Percentiles rank a stretch among this genome's conserved stretches.
Evolutionary conservation across 176 grass and related monocot species (phyloP).

Genomic region (Raddia guianensis): DNA sequence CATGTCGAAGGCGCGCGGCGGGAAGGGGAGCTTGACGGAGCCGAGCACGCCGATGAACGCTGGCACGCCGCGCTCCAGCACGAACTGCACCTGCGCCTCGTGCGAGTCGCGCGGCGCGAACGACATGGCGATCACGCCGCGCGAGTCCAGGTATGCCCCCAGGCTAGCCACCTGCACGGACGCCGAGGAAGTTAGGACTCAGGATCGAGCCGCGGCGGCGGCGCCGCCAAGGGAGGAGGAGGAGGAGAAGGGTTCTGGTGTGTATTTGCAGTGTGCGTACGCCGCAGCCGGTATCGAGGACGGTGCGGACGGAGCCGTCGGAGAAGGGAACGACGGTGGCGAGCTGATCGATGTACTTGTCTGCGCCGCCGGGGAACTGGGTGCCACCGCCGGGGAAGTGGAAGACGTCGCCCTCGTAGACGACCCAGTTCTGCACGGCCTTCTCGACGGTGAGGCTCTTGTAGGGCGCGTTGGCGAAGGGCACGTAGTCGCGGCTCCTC

Average conservation of each 20-base stretch:
- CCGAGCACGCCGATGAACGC: constrained; percentile 90
- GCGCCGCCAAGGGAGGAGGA: too few relatives aligned
- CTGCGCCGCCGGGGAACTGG: constrained; percentile 77
- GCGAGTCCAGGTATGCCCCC: constrained; percentile 75
- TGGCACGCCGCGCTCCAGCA: constrained; percentile 86
- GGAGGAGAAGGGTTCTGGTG: background rate
- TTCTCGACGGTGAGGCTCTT: constrained; percentile 98
- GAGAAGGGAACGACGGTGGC: constrained; percentile 66
- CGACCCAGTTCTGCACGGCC: constrained; percentile 95
- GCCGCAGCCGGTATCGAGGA: constrained; percentile 88
- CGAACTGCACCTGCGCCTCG: constrained; percentile 96
- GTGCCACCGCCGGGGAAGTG: constrained; percentile 93
- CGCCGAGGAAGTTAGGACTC: background rate
- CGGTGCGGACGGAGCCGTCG: constrained; percentile 71
- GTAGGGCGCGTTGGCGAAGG: constrained; percentile 91
- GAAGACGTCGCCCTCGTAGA: constrained; percentile 68
- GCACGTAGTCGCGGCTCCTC: constrained; percentile 75
- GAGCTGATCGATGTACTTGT: constrained; percentile 88
- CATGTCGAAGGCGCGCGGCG: constrained; percentile 88
- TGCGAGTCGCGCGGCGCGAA: constrained; percentile 95
- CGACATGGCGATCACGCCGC: constrained; percentile 81
- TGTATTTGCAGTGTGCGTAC: constrained; percentile 23
- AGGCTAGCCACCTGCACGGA: constrained; percentile 68
- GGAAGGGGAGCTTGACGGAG: constrained; percentile 89
- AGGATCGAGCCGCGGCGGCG: background rate